phyloP scores from a whole-genome alignment of 768 basidiomycete genomes.

The Russula olivacea region DNA sequence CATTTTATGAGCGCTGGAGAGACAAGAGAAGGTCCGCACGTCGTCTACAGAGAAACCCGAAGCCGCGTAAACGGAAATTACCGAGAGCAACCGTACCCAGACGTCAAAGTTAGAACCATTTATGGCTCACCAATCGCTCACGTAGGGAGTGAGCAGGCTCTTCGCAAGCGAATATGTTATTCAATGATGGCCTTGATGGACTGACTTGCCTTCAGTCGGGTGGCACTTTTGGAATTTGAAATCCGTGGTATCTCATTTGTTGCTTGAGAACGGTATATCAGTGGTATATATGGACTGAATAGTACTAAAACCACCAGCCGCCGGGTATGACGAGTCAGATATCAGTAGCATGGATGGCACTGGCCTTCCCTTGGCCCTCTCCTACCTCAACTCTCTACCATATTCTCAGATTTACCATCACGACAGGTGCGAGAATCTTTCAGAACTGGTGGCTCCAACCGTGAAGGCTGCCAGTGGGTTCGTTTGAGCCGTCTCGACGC shows the following conservation, averaged over 20 bases:
- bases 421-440: background rate
- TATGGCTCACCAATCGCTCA: background rate
- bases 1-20: background rate
- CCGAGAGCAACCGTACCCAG: background rate
- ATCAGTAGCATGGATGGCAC: background rate
- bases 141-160: background rate
- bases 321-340: background rate
- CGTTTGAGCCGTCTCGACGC: background rate
- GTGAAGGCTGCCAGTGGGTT: background rate
- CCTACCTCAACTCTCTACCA: background rate
- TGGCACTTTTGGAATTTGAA: background rate
- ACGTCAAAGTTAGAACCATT: constrained; percentile 1
- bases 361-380: background rate
- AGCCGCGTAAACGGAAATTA: constrained; percentile 1
- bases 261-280: background rate
- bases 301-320: background rate
- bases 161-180: background rate
- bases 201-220: constrained; percentile 1
- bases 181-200: constrained; percentile 4
- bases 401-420: background rate
- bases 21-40: background rate
- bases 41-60: background rate
- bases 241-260: background rate
- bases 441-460: background rate
- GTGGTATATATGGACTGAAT: background rate